These are phyloP conservation scores for Ensete ventricosum DNA, from an alignment of 176 grass and related monocot genomes.

Conservation along the genomic window DNA sequence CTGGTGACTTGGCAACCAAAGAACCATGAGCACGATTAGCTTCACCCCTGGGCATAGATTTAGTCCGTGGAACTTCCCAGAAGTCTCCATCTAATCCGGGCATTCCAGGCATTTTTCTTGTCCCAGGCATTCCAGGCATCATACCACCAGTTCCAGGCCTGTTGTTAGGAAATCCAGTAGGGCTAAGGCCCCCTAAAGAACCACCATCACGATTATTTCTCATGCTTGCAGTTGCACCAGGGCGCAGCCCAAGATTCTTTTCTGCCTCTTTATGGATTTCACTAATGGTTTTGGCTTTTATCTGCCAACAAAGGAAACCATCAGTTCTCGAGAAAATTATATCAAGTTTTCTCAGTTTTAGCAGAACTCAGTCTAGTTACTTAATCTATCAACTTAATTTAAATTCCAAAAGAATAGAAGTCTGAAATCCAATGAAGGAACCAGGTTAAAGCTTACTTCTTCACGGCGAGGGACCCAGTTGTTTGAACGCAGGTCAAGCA, in stretches of 20 bases:
- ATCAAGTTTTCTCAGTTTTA: not conserved
- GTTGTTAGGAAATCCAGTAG: not conserved
- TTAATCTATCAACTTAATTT: not conserved
- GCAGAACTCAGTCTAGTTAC: not conserved
- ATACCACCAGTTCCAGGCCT: conserved; percentile 45
- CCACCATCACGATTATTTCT: conserved; percentile 3
- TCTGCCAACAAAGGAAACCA: conserved; percentile 16
- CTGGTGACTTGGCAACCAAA: conserved; percentile 27
- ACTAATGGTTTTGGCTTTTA: conserved; percentile 49
- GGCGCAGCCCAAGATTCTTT: conserved; percentile 52
- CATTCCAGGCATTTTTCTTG: conserved; percentile 99
- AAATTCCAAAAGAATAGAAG: not conserved
- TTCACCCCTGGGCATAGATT: conserved; percentile 67
- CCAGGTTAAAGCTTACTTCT: conserved; percentile 26
- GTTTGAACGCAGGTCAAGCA: conserved; percentile 52
- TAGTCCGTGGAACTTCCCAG: conserved; percentile 87
- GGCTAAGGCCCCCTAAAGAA: conserved; percentile 15
- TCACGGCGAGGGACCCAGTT: conserved; percentile 53
- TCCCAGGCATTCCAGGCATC: conserved; percentile 97
- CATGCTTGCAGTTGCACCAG: conserved; percentile 33
- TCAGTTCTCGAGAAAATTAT: not conserved
- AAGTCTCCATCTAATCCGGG: conserved; percentile 73
- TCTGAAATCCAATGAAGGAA: not conserved
- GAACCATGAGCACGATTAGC: conserved; percentile 33
- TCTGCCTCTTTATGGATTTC: conserved; percentile 60